Base-by-base conservation (phyloP, 495 filamentous ascomycete species). In the Penicillium cataractarum region DNA sequence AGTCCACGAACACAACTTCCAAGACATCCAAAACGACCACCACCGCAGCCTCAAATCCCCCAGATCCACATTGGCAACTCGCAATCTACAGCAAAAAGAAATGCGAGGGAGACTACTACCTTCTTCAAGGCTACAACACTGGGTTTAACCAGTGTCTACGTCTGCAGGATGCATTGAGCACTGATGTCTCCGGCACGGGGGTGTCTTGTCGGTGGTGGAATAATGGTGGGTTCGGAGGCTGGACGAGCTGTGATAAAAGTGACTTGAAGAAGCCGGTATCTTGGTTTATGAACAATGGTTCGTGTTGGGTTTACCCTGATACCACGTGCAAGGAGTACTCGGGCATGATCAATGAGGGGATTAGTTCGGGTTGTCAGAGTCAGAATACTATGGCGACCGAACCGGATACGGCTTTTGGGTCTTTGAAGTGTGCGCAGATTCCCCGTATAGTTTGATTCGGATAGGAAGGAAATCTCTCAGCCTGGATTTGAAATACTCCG, bases 101-200 rank as follows among this genome's bases (percentile, higher is more conserved):
- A 4, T 69, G 66, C 56, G n/a, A 24, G 6, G 63, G 59, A 0
- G 59, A 60, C 22, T 68, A 68, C 21, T 44, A 63, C 40, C 6
- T 33, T 0, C 12, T 69, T 0, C 24, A 63, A 55, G 63, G 63
- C 0, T 53, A 63, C 40, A 55, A 40, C 51, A 27, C 53, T 15
- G 17, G 46, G 10, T 0, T 22, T 17, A 17, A 40, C 13, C 4
- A 48, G 17, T 58, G 56, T 22, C 24, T 55, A 12, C 10, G 19
- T 0, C 17, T 48, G 21, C 17, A 49, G 10, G 21, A 17, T 17
- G 37, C 19, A n/a, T 8, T 56, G 21, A 31, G 27, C 26, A 53
- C 42, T 13, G 6, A 29, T 3, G 12, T 52, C n/a, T 46, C 40
- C 0, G 49, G 42, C 5, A 46, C 24, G 2, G 52, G 27, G 4